Base-by-base conservation (phyloP, 768 basidiomycete genomes). In the Thelephora ganbajun region DNA sequence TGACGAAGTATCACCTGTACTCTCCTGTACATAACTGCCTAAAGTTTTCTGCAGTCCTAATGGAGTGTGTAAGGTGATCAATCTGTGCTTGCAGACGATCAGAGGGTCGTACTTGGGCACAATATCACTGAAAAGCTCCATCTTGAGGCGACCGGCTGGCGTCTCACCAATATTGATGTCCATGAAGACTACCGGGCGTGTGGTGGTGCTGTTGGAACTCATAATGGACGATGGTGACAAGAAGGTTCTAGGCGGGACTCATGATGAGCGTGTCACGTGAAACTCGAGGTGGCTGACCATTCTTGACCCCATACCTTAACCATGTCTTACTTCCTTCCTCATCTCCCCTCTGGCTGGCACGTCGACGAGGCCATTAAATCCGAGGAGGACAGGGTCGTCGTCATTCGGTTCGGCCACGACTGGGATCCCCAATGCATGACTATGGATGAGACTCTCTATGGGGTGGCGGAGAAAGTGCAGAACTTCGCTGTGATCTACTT, bases 311-410 rank as follows among this genome's bases (percentile, higher is more conserved):
- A 12, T n/a, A 26, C 46, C 44, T 34, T 36, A 9, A 52, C 37
- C 48, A 91, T 92, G 88, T 90, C 88, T 12, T 91, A 90, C 64
- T 89, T 90, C 60, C 76, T 91, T 11, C 85, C 87, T 0, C 87
- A 91, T 57, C 72, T 92, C 3, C 85, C 83, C 0, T 87, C 86
- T 56, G 89, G 92, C 35, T 97, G 94, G 94, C 96, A 99, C 61
- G 96, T 99, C 51, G 96, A 99, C 60, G 93, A 97, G 61, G 91
- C 96, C 6, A 98, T 99, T 64, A 89, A 96, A 55, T 93, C 90
- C 0, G 96, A 99, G 63, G 96, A 99, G 62, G 91, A 96, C 58
- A 76, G 96, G 37, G 77, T 96, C 33, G 94, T 97, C 20, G 86
- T 91, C 46, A 81, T 97, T 43, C 81, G 93, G 3, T 98, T 97